Base-by-base conservation (phyloP, 495 filamentous ascomycete genomes). In the Penicillium canariense region DNA sequence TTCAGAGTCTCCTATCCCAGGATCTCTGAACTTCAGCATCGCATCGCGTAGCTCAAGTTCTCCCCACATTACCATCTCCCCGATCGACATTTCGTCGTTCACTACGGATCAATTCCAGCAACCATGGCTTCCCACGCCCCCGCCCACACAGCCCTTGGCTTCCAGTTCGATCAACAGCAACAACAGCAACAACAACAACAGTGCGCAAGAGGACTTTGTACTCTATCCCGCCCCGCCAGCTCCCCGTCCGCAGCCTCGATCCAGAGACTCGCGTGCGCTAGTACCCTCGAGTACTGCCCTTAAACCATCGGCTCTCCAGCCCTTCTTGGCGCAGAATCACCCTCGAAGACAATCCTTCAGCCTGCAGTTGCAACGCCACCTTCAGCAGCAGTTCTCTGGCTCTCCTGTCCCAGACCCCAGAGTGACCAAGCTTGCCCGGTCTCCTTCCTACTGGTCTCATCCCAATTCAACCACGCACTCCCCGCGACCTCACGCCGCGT, bases 81-180 rank as follows among this genome's bases (percentile, higher is more conserved):
- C 77, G 73, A 74, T 77, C 78, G 76, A 79, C 80, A 56, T 77
- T 60, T 76, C 72, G 74, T 82, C 81, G 77, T 80, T 78, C 80
- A 85, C 71, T 77, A 86, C 83, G 83, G 82, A 84, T 84, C 74
- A 77, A 61, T 65, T 67, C 68, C 80, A 80, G 74, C 76, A 78
- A 81, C 47, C 75, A 86, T 85, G 82, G 81, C 81, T 79, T 73
- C 75, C 80, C 70, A 68, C 80, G 74, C 76, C 81, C 69, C 73
- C 70, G 63, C 67, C 61, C 50, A 54, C 60, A 58, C 70, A 73
- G 71, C 72, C 76, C 54, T 65, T 65, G 77, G 74, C 74, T 73
- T 66, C 59, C 67, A 69, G 68, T 71, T 63, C 56, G 67, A 79
- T 72, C 74, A 48, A 48, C 46, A 48, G 46, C 72, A 64, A 59